Conservation (phyloP, 148 eudicot species). For the Rhododendron henanense region DNA sequence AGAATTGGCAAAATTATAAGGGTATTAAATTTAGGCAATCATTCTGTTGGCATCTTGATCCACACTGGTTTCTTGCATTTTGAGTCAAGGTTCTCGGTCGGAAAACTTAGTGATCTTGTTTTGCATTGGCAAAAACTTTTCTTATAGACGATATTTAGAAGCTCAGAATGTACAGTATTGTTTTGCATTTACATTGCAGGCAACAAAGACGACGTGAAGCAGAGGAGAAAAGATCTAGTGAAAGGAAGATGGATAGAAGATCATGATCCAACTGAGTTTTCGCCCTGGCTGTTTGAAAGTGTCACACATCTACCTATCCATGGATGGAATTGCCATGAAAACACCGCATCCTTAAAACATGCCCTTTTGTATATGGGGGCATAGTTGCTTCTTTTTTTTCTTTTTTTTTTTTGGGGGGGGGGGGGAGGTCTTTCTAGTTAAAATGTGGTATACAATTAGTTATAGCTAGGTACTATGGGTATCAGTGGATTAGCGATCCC, state of each 20-base stretch:
- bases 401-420: too few species aligned
- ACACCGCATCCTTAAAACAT: not conserved
- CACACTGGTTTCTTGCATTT: not conserved
- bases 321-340: not conserved
- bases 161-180: not conserved
- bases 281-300: not conserved
- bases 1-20: not conserved
- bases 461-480: not conserved
- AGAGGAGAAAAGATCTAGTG: slow-evolving; percentile 55
- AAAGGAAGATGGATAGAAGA: slow-evolving; percentile 59
- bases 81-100: not conserved
- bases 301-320: not conserved
- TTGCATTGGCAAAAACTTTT: not conserved
- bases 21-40: not conserved
- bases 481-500: not conserved
- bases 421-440: not conserved
- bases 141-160: not conserved
- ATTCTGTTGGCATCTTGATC: not conserved
- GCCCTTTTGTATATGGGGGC: not conserved
- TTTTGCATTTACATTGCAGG: slow-evolving; percentile 28
- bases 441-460: not conserved
- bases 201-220: slow-evolving; percentile 84
- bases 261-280: slow-evolving; percentile 23
- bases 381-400: too few species aligned
- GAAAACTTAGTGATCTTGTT: not conserved